phyloP scores from a whole-genome alignment of 257 asterid genomes.

The Nicotiana tabacum region DNA sequence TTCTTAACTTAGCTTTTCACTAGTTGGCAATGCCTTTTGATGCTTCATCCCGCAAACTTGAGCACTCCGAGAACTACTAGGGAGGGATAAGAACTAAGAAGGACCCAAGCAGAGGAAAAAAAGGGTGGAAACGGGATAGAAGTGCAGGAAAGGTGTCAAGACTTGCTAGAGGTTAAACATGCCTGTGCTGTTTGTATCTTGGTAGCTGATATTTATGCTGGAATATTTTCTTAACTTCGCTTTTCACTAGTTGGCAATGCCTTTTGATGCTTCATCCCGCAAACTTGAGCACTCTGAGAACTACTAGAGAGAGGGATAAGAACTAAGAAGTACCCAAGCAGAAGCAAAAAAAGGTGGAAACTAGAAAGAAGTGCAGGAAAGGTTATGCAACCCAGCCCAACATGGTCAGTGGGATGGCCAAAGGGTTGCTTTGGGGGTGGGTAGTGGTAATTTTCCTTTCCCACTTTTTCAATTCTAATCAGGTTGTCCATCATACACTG shows the following conservation, averaged over 20 bases:
- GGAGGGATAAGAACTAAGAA: background rate
- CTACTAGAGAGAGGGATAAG: background rate
- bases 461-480: background rate
- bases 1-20: background rate
- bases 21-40: background rate
- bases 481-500: background rate
- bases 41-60: background rate
- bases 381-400: background rate
- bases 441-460: background rate
- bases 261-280: background rate
- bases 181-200: background rate
- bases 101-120: background rate
- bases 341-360: background rate
- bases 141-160: background rate
- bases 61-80: background rate
- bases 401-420: background rate
- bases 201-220: background rate
- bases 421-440: background rate
- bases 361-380: background rate
- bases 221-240: background rate
- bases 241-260: background rate
- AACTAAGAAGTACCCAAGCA: background rate
- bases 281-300: background rate
- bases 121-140: background rate
- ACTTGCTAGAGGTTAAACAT: background rate